phyloP scores from a whole-genome alignment of 1,139 yeast genomes.

The Pichiaceae sp. region DNA sequence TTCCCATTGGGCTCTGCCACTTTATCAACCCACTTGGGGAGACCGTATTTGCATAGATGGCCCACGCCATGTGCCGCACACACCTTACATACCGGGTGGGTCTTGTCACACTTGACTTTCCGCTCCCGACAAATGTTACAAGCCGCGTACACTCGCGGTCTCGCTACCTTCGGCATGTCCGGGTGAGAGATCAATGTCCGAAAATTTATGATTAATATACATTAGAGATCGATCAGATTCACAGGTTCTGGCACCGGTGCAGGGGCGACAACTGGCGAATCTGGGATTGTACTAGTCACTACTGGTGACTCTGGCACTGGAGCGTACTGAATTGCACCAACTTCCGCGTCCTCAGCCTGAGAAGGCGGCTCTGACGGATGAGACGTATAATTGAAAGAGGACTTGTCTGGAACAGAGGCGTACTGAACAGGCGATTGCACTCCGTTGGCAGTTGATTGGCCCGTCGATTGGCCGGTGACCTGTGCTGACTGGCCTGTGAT shows the following conservation, averaged over 20 bases:
- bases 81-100: constrained; percentile 18
- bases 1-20: background rate
- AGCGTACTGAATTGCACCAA: constrained; percentile 7
- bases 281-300: background rate
- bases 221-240: constrained; percentile 14
- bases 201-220: background rate
- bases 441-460: no score
- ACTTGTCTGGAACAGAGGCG: no score
- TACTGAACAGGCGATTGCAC: no score
- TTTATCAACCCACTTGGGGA: constrained; percentile 10
- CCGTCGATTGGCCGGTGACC: no score
- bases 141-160: constrained; percentile 18
- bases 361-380: no score
- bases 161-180: constrained; percentile 3
- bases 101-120: constrained; percentile 20
- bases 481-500: no score
- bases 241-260: constrained; percentile 7
- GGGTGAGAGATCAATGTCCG: background rate
- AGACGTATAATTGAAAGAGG: no score
- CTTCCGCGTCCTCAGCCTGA: no score
- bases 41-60: constrained; percentile 14
- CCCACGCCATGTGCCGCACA: constrained; percentile 24
- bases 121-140: constrained; percentile 18
- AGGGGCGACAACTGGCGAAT: background rate
- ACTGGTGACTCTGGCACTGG: constrained; percentile 4